Conservation (phyloP, 345 rosid species). For the Raphanus raphanistrum region DNA sequence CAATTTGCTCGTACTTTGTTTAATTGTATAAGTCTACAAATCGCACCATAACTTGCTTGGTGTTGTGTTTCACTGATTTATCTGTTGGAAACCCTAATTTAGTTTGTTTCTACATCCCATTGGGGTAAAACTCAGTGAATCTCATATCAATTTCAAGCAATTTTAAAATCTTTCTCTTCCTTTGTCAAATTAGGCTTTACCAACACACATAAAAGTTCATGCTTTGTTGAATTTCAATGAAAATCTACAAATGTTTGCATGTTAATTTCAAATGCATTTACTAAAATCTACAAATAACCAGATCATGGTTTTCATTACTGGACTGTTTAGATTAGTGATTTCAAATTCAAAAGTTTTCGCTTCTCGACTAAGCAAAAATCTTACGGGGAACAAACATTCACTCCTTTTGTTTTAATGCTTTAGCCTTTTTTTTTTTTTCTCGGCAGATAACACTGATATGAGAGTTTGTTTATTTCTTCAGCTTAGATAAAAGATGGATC, state of each 20-base stretch:
- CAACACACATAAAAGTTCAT: not conserved
- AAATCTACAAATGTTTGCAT: not conserved
- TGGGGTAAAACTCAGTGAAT: not conserved
- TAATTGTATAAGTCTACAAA: not conserved
- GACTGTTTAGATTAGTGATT: not conserved
- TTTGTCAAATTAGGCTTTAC: not conserved
- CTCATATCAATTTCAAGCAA: not conserved
- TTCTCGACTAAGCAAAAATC: not conserved
- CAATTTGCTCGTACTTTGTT: not conserved
- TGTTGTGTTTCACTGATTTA: not conserved
- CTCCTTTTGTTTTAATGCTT: not conserved
- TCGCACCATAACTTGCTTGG: not conserved
- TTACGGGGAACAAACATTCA: not conserved
- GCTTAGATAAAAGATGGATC: constrained; percentile 16
- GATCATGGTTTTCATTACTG: not conserved
- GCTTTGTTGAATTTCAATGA: not conserved
- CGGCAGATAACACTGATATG: not conserved
- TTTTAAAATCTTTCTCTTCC: not conserved
- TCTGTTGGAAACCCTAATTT: not conserved
- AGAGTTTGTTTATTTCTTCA: not conserved
- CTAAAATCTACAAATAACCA: not conserved
- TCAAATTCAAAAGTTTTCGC: not conserved
- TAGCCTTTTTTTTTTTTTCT: too few species aligned
- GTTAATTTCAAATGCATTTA: not conserved
- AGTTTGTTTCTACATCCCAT: not conserved